Conservation (phyloP, 768 basidiomycete genomes). For the Cytidiella melzeri region DNA sequence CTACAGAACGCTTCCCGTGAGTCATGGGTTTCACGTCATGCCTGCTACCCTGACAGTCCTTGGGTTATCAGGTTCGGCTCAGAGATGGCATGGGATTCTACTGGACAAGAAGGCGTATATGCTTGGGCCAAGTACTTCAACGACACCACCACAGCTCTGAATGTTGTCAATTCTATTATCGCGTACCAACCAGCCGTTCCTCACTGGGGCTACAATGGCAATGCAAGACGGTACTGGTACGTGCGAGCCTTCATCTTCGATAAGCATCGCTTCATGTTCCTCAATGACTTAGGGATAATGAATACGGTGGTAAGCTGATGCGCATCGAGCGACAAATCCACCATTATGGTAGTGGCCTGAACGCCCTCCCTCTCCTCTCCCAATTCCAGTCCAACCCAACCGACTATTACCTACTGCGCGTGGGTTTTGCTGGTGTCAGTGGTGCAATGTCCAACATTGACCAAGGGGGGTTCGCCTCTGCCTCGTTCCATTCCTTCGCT, state of each 20-base stretch:
- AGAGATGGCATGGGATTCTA: slow-evolving; percentile 52
- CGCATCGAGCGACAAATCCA: slow-evolving; percentile 53
- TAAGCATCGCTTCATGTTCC: slow-evolving; percentile 1
- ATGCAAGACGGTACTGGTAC: slow-evolving; percentile 51
- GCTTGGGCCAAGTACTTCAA: slow-evolving; percentile 51
- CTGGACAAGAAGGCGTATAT: slow-evolving; percentile 54
- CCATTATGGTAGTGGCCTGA: slow-evolving; percentile 53
- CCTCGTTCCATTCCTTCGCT: slow-evolving; percentile 55
- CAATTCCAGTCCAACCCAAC: slow-evolving; percentile 41
- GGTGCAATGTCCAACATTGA: slow-evolving; percentile 54
- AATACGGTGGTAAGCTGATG: slow-evolving; percentile 49
- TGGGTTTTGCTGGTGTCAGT: slow-evolving; percentile 45
- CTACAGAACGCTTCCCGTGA: slow-evolving; percentile 45
- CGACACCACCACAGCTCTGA: slow-evolving; percentile 41
- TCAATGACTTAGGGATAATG: slow-evolving; percentile 39
- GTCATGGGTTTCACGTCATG: no score
- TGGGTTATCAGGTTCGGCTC: slow-evolving; percentile 40
- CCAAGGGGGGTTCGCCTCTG: slow-evolving; percentile 49
- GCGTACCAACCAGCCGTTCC: slow-evolving; percentile 51
- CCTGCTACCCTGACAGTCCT: background rate
- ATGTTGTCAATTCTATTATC: slow-evolving; percentile 49
- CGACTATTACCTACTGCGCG: slow-evolving; percentile 45
- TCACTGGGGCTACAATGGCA: slow-evolving; percentile 60
- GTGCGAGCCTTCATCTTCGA: slow-evolving; percentile 5
- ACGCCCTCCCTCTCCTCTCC: slow-evolving; percentile 47